These are phyloP conservation scores for Ensete glaucum DNA, from an alignment of 176 grass and related monocot species.

Conservation along the genomic window DNA sequence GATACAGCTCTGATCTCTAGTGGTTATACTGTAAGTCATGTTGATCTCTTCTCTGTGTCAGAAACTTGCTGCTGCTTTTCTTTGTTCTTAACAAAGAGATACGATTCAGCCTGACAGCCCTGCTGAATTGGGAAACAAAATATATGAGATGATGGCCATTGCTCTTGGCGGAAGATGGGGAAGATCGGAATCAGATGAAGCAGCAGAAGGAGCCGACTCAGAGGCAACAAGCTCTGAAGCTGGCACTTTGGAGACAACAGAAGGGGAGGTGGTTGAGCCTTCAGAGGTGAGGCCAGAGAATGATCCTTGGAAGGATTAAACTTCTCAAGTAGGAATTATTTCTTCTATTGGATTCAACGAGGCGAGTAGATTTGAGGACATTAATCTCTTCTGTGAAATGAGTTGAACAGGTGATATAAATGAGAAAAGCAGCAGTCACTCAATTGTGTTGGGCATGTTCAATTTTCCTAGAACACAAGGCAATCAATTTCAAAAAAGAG, in stretches of 20 bases:
- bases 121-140: constrained; percentile 85
- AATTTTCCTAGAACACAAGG: too few species aligned
- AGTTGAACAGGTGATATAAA: too few species aligned
- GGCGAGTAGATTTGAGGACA: too few species aligned
- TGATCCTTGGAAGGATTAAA: constrained; percentile 79
- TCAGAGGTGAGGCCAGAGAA: constrained; percentile 76
- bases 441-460: too few species aligned
- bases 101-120: constrained; percentile 66
- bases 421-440: too few species aligned
- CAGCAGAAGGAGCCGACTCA: not conserved
- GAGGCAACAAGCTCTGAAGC: constrained; percentile 15
- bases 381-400: too few species aligned
- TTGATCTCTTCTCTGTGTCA: not conserved
- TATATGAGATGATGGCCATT: constrained; percentile 94
- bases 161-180: constrained; percentile 95
- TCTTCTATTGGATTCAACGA: not conserved
- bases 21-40: constrained; percentile 72
- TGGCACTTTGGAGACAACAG: constrained; percentile 10
- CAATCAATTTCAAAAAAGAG: too few species aligned
- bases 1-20: constrained; percentile 95
- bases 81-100: not conserved
- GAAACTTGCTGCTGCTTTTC: not conserved
- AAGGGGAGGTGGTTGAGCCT: constrained; percentile 58
- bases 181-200: constrained; percentile 27
- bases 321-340: not conserved